Base-by-base conservation (phyloP, 2,329 filamentous ascomycete species). In the Neofusicoccum cordaticola region DNA sequence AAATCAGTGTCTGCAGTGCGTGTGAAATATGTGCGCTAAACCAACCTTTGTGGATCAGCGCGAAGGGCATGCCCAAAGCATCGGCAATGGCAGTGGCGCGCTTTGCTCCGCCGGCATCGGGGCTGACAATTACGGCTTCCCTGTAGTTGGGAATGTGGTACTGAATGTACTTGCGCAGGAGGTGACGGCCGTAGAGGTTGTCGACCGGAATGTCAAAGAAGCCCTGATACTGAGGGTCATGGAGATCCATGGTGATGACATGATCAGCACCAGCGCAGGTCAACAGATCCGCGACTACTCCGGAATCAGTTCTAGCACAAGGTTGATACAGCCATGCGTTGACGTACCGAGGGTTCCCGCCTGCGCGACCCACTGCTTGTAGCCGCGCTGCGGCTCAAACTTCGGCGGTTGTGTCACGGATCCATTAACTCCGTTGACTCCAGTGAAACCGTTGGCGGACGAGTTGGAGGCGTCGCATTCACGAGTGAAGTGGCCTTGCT, bases 121-220 rank as follows among this genome's bases (percentile, higher is more conserved):
- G 95, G 73, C 92, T 96, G 72, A 99, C 94, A 73, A 99, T 90
- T 51, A 99, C 93, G 42, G 92, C 91, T 65, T 94, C 87, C 77
- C 89, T 90, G 79, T 89, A 93, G 74, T 93, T 89, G 56, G 91
- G 89, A 66, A 97, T 95, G 72, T 92, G 87, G 73, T 90, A 88
- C 75, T 93, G 89, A 71, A 89, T 88, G 76, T 88, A 88, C 71
- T 85, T 86, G 74, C 86, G 85, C 65, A 89, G 82, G 58, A 93
- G 81, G 57, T 90, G 89, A 71, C 91, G 88, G 64, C 89, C 94
- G 80, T 98, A 98, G 17, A 99, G 84, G 77, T 99, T 99, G 81
- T 99, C 95, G 64, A 99, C 95, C 2, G 95, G 95, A 65, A 98
- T 97, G 74, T 99, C 94, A 75, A 99, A 98, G 83, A 97, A 99